Evolutionary conservation across 139 green algal genomes (phyloP).

Genomic region (Spirogloea muscicola): DNA sequence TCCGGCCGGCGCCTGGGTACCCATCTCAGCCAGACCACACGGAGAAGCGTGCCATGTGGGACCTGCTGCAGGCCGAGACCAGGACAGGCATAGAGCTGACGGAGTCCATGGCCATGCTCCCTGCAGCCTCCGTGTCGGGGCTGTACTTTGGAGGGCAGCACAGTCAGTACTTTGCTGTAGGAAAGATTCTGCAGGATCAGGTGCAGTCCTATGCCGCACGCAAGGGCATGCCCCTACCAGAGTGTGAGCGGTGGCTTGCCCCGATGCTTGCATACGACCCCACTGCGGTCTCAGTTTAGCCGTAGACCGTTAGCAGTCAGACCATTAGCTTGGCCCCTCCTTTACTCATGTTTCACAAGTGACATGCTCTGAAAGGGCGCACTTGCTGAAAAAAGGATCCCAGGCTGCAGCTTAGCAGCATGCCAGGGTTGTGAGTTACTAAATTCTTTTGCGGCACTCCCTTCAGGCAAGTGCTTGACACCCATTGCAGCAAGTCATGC

Average conservation of each 20-base stretch:
- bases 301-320: too few species aligned
- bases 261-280: constrained; percentile 89
- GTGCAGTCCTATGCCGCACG: constrained; percentile 80
- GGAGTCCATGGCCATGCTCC: constrained; percentile 92
- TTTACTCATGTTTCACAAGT: too few species aligned
- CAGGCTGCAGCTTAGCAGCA: too few species aligned
- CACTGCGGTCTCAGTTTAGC: too few species aligned
- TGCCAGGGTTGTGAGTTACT: too few species aligned
- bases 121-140: constrained; percentile 85
- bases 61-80: constrained; percentile 74
- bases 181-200: constrained; percentile 92
- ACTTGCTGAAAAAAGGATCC: too few species aligned
- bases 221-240: constrained; percentile 81
- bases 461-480: too few species aligned
- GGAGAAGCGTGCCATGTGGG: constrained; percentile 94
- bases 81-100: constrained; percentile 81
- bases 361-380: too few species aligned
- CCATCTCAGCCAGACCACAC: constrained; percentile 96
- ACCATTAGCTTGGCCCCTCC: too few species aligned
- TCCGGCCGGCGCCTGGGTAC: constrained; percentile 93
- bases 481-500: too few species aligned
- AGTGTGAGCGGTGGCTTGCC: constrained; percentile 78
- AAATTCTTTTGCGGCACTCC: too few species aligned
- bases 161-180: constrained; percentile 93
- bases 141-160: constrained; percentile 83